Evolutionary conservation across 352 stramenopile species (phyloP).

Genomic region (Phytophthora vignae): DNA sequence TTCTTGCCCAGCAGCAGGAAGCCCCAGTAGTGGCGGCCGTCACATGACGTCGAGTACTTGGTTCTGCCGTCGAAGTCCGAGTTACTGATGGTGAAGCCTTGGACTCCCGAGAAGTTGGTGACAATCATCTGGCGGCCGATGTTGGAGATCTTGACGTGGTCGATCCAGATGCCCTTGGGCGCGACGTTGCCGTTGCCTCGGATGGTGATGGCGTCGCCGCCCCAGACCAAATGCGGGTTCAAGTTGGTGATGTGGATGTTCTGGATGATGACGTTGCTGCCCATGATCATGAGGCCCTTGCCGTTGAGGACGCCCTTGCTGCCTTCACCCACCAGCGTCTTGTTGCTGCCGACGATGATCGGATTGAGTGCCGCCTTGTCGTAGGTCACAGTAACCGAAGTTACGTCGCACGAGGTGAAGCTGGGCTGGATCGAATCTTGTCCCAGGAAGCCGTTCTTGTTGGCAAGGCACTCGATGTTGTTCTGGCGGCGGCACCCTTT

Average conservation of each 20-base stretch:
- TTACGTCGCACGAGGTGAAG: constrained; percentile 33
- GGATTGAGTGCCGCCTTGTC: constrained; percentile 30
- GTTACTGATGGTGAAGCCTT: constrained; percentile 57
- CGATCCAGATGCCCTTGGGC: constrained; percentile 48
- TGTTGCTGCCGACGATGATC: constrained; percentile 39
- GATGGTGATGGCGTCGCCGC: constrained; percentile 23
- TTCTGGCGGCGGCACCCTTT: constrained; percentile 46
- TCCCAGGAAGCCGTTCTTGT: constrained; percentile 55
- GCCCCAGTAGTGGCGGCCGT: constrained; percentile 57
- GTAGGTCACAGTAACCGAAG: constrained; percentile 28
- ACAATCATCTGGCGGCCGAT: constrained; percentile 52
- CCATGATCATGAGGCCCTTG: constrained; percentile 43
- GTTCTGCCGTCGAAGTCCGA: constrained; percentile 55
- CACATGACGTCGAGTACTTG: constrained; percentile 48
- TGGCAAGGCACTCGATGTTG: constrained; percentile 48
- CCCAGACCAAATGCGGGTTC: constrained; percentile 36
- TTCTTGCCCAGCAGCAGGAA: constrained; percentile 34
- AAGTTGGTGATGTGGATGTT: constrained; percentile 60
- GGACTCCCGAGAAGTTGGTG: constrained; percentile 31
- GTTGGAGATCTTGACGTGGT: constrained; percentile 51
- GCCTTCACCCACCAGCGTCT: constrained; percentile 51
- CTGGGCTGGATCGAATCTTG: constrained; percentile 53
- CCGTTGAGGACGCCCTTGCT: constrained; percentile 45
- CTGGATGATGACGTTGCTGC: constrained; percentile 57
- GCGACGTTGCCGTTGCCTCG: constrained; percentile 20